These are phyloP conservation scores for Wickerhamomyces rabaulensis DNA, from an alignment of 805 yeast species.

Conservation along the genomic window DNA sequence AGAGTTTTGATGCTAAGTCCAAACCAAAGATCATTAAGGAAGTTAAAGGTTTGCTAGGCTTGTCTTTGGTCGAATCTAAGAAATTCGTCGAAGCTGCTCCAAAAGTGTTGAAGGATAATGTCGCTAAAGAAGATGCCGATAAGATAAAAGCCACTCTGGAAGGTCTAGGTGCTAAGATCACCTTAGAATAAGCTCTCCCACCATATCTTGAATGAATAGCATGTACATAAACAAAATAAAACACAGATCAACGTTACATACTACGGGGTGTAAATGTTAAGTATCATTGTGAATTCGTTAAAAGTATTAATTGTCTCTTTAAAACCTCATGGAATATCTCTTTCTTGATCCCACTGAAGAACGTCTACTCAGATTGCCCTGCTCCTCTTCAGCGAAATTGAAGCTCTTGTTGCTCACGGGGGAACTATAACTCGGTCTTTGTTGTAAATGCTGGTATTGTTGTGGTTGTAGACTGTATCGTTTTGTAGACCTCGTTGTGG, in stretches of 20 bases:
- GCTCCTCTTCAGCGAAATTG: not conserved
- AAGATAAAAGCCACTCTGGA: slow-evolving; percentile 91
- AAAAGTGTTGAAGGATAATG: slow-evolving; percentile 89
- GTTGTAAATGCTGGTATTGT: not conserved
- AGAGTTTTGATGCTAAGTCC: slow-evolving; percentile 87
- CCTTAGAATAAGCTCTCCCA: slow-evolving; percentile 57
- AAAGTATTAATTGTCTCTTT: too few species aligned
- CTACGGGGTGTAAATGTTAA: too few species aligned
- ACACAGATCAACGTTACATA: not conserved
- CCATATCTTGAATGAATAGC: not conserved
- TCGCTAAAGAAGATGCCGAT: slow-evolving; percentile 96
- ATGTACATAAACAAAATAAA: slow-evolving; percentile 2
- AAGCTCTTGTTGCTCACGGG: slow-evolving; percentile 1
- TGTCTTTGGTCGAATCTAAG: slow-evolving; percentile 94
- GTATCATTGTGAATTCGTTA: too few species aligned
- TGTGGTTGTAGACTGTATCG: not conserved
- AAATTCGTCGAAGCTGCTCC: slow-evolving; percentile 98
- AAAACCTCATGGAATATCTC: slow-evolving; percentile 23
- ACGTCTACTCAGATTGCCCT: not conserved
- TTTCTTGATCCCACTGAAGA: slow-evolving; percentile 5
- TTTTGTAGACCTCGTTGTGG: not conserved
- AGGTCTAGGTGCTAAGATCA: slow-evolving; percentile 90
- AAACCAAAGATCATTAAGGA: slow-evolving; percentile 98
- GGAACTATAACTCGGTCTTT: not conserved
- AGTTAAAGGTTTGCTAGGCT: slow-evolving; percentile 84